Evolutionary conservation across 2,329 filamentous ascomycete species (phyloP).

Genomic region (Aaosphaeria arxii): DNA sequence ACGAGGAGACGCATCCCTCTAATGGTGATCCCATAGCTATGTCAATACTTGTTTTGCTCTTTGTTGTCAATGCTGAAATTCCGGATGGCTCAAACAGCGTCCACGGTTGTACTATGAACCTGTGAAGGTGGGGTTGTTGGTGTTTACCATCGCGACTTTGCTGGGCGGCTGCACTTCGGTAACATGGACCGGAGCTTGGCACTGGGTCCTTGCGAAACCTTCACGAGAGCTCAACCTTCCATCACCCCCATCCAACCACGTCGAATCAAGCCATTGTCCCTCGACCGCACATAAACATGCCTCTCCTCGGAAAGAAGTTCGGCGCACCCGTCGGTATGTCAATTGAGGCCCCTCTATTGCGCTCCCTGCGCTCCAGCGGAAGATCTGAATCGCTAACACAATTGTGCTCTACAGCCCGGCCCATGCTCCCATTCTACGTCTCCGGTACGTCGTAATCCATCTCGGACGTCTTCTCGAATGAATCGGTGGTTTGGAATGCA

Average conservation of each 20-base stretch:
- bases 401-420: slow-evolving; percentile 63
- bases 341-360: slow-evolving; percentile 2
- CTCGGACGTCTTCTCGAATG: neutral
- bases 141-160: slow-evolving; percentile 1
- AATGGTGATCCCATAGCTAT: slow-evolving; percentile 43
- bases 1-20: slow-evolving; percentile 58
- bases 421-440: slow-evolving; percentile 89
- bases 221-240: slow-evolving; percentile 15
- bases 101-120: neutral
- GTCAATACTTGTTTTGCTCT: neutral
- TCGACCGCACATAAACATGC: slow-evolving; percentile 36
- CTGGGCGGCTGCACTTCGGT: slow-evolving; percentile 5
- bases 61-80: neutral
- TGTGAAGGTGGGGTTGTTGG: neutral
- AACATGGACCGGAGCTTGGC: slow-evolving; percentile 17
- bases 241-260: slow-evolving; percentile 28
- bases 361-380: neutral
- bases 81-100: too few species aligned
- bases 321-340: slow-evolving; percentile 48
- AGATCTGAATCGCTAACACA: slow-evolving; percentile 21
- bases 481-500: neutral
- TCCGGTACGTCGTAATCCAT: slow-evolving; percentile 67
- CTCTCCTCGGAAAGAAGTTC: slow-evolving; percentile 53
- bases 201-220: slow-evolving; percentile 19
- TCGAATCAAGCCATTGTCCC: slow-evolving; percentile 23